Base-by-base conservation (phyloP, 2,329 filamentous ascomycete genomes). In the Nothophaeocryptopus gaeumannii region DNA sequence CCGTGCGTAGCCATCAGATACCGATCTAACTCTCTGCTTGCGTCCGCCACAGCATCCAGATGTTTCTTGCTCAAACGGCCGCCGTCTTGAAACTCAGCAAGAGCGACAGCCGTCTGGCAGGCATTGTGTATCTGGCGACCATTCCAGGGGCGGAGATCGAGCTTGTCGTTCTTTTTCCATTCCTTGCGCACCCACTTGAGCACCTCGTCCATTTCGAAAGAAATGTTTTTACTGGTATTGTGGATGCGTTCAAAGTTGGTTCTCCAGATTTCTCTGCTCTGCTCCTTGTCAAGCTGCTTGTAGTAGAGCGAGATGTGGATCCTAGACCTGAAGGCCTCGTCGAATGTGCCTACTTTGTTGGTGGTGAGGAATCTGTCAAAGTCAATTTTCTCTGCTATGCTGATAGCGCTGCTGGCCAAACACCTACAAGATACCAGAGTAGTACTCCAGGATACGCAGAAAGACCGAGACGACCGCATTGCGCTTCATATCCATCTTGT, bases 401-500 rank as follows among this genome's bases (percentile, higher is more conserved):
- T n/a, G n/a, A n/a, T n/a, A n/a, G n/a, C n/a, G n/a, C n/a, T n/a
- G n/a, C n/a, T n/a, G n/a, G n/a, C n/a, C n/a, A n/a, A 26, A 26
- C 20, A 39, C 3, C 12, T 39, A 26, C 14, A 71, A 58, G 20
- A 71, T 62, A 34, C 70, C 70, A 36, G 62, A 33, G 42, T 67
- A 70, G 50, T 70, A 69, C 41, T 72, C 69, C 0, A 72, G 59
- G 13, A 61, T 62, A 13, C 69, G 63, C 13, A 71, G 58, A 36
- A 71, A 70, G 16, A 70, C 59, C 65, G 84, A 88, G 42, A 95
- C 89, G 1, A 91, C 79, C 0, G 85, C 85, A 60, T 95, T 93
- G 46, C 88, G 83, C 63, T 89, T 84, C 46, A 92, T 84, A 59
- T 93, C 88, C 55, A 87, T 83, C 63, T 88, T 83, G 39, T 86